Evolutionary conservation across 148 eudicot species (phyloP).

Genomic region (Vaccinium macrocarpon): DNA sequence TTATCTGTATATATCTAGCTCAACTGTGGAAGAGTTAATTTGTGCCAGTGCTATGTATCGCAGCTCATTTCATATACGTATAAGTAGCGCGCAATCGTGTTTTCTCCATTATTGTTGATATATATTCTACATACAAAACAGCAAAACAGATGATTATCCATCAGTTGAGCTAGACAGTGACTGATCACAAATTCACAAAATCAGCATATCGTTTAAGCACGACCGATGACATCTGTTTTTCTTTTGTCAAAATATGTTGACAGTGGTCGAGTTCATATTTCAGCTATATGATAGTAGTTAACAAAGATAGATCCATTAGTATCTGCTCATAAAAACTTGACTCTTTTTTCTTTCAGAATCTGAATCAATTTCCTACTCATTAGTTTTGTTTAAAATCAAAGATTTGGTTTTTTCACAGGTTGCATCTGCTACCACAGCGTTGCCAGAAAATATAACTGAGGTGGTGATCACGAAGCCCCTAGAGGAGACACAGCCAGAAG

Average conservation of each 20-base stretch:
- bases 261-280: not conserved
- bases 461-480: slow-evolving; percentile 23
- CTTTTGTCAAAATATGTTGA: not conserved
- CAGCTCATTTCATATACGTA: too few species aligned
- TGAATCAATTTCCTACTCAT: not conserved
- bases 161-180: not conserved
- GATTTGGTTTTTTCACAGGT: slow-evolving; percentile 25
- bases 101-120: not conserved
- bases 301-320: too few species aligned
- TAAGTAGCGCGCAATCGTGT: too few species aligned
- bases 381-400: not conserved
- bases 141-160: not conserved
- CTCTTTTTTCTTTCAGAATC: not conserved
- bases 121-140: not conserved
- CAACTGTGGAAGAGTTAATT: not conserved
- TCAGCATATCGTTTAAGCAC: not conserved
- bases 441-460: slow-evolving; percentile 29
- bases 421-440: slow-evolving; percentile 21
- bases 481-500: slow-evolving; percentile 22
- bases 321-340: not conserved
- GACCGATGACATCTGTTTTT: not conserved
- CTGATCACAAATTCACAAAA: not conserved
- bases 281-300: not conserved
- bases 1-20: not conserved
- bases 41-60: too few species aligned